These are phyloP conservation scores for Phlyctochytrium planicorne DNA, from an alignment of 192 early-diverging fungal species.

Conservation along the genomic window DNA sequence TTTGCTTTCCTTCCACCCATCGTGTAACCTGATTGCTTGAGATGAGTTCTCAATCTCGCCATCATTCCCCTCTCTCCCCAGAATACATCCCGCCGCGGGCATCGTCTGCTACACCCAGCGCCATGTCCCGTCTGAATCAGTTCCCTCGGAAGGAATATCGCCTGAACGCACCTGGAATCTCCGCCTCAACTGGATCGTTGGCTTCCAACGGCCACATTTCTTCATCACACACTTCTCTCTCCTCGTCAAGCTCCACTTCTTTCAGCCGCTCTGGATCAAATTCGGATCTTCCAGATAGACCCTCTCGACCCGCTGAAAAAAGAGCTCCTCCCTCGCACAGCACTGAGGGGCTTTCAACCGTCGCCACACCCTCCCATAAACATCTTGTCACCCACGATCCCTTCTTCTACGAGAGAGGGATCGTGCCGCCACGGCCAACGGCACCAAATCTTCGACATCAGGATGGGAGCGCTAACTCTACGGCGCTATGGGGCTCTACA, in stretches of 20 bases:
- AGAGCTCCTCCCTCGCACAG: neutral
- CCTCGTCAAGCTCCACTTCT: neutral
- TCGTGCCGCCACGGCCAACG: neutral
- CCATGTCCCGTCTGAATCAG: neutral
- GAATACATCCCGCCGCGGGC: neutral
- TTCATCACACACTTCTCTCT: neutral
- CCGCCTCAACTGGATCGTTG: neutral
- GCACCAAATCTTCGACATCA: neutral
- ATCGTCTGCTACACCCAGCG: conserved; percentile 1
- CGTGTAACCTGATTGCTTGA: no score
- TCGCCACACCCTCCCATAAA: conserved; percentile 1
- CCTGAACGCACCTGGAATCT: neutral
- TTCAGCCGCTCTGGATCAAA: neutral
- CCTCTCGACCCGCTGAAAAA: neutral
- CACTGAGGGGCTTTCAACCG: neutral
- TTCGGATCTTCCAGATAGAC: conserved; percentile 5
- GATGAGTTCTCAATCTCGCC: neutral
- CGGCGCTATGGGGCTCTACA: neutral
- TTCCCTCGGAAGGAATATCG: conserved; percentile 3
- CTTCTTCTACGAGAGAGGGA: neutral
- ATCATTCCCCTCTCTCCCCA: neutral
- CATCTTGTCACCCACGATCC: conserved; percentile 8
- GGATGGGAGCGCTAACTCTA: neutral
- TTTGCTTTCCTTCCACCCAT: no score
- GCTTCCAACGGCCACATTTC: neutral